Evolutionary conservation across 106 monocot species (phyloP), one percentile per base, ranked within the genome.

Genomic region (Phalaenopsis equestris): DNA sequence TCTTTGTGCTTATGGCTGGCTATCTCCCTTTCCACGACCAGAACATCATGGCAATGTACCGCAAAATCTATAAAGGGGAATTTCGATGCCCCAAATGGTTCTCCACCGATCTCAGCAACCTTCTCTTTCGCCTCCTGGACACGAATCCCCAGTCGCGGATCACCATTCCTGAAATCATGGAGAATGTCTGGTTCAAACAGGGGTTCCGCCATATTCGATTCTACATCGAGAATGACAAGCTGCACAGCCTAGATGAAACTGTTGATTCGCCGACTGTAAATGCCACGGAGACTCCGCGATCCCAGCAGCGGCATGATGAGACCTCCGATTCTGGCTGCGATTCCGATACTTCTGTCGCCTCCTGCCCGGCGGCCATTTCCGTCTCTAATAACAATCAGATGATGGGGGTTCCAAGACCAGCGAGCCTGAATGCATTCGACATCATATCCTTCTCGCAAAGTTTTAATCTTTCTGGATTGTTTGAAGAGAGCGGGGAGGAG

Each of bases 391-490:
- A 14, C n/a, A 30, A 30, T 30, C 58, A 48, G n/a, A 6, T n/a
- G 36, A 58, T 42, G 36, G 42, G 68, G 17, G 48, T 89, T 19
- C 87, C 85, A 17, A 79, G 91, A 21, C 91, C 91, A 17, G 77
- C 83, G 0, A 89, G 89, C 49, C 77, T 92, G 64, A 92, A 92
- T 77, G 89, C 89, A 3, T 92, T 92, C 41, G 91, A 92, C 79
- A 92, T 92, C 78, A 92, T 92, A 42, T 89, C 89, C 8, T 92
- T 92, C 81, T 89, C 91, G 1, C 56, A 75, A 43, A 87, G 91
- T 19, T 92, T 89, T 39, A 81, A 89, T 55, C 83, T 92, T 3
- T 92, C 91, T 3, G 89, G 89, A 45, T 42, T 92, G 79, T 92
- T 92, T 73, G 91, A 89, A 70, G 89, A 89, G 84, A 77, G 70